Evolutionary conservation across 2,329 filamentous ascomycete genomes (phyloP), one percentile per base, ranked within the genome.

Genomic region (Xylariales sp.): DNA sequence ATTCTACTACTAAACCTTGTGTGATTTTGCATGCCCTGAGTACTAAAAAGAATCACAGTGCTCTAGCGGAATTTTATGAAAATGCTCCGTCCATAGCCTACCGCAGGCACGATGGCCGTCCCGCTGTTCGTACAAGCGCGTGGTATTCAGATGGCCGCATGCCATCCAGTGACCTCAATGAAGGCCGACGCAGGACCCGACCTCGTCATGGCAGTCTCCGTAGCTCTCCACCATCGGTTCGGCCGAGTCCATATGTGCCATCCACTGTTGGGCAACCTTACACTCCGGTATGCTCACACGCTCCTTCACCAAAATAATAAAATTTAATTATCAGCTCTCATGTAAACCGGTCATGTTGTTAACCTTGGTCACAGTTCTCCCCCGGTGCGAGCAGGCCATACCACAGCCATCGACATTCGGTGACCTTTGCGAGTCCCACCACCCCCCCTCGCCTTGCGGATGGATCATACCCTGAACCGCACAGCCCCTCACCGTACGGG

Each of bases 141-240:
- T 40, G 30, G 31, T 29, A 37, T 14, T 16, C 29, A 20, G 38
- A 40, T 6, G 38, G 48, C 6, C 38, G 49, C 12, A 59, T 58
- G 29, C 57, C 57, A 12, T 47, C 53, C 4, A 42, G 34, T 20
- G 55, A 60, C 10, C 29, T 41, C 25, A 44, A 49, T 27, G 54
- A 57, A n/a, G 44, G 43, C 18, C 53, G 57, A 27, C 53, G 56
- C 21, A 52, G 59, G 34, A 44, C 48, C 31, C 55, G 56, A 15
- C 41, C 52, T 29, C 55, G 56, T 14, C 49, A 52, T 32, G 50
- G 50, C 10, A 47, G 50, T 38, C 37, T 49, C 6, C 53, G 56
- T 21, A 47, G 48, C 21, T 50, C 48, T 29, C 45, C 52, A 11
- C 47, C 49, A 15, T 46, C 47, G 13, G 42, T 38, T 37, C 46